phyloP scores from a whole-genome alignment of 2,329 filamentous ascomycete species.

The Neonectria sp. region DNA sequence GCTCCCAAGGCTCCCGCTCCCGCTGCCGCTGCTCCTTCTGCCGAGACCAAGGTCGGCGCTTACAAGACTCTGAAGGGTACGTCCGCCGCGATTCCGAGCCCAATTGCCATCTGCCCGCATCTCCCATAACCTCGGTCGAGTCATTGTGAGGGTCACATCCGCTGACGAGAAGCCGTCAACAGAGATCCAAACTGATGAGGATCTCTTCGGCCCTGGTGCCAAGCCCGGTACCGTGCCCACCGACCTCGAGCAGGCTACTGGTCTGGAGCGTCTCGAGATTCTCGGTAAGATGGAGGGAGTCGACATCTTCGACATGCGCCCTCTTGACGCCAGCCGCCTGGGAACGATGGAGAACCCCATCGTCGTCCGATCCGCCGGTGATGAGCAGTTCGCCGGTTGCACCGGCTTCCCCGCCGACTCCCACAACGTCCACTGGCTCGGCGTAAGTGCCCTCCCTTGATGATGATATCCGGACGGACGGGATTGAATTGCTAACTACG shows the following conservation, averaged over 20 bases:
- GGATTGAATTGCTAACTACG: slow-evolving; percentile 36
- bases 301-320: slow-evolving; percentile 98
- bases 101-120: slow-evolving; percentile 31
- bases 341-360: slow-evolving; percentile 96
- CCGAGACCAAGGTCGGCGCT: slow-evolving; percentile 62
- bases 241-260: slow-evolving; percentile 95
- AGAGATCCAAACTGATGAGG: slow-evolving; percentile 89
- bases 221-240: slow-evolving; percentile 87
- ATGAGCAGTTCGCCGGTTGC: slow-evolving; percentile 98
- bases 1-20: slow-evolving; percentile 56
- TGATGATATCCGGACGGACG: slow-evolving; percentile 28
- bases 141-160: slow-evolving; percentile 33
- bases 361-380: slow-evolving; percentile 89
- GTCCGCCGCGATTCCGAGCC: slow-evolving; percentile 43
- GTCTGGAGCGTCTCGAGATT: slow-evolving; percentile 98
- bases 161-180: slow-evolving; percentile 45
- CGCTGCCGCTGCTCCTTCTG: slow-evolving; percentile 52
- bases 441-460: slow-evolving; percentile 70
- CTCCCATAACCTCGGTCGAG: slow-evolving; percentile 45
- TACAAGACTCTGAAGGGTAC: slow-evolving; percentile 66
- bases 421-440: slow-evolving; percentile 91
- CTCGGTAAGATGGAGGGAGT: slow-evolving; percentile 99
- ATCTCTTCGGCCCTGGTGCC: slow-evolving; percentile 89
- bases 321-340: slow-evolving; percentile 89
- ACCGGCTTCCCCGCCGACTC: slow-evolving; percentile 95